Evolutionary conservation across 805 yeast species (phyloP).

Genomic region (Metschnikowia borealis): DNA sequence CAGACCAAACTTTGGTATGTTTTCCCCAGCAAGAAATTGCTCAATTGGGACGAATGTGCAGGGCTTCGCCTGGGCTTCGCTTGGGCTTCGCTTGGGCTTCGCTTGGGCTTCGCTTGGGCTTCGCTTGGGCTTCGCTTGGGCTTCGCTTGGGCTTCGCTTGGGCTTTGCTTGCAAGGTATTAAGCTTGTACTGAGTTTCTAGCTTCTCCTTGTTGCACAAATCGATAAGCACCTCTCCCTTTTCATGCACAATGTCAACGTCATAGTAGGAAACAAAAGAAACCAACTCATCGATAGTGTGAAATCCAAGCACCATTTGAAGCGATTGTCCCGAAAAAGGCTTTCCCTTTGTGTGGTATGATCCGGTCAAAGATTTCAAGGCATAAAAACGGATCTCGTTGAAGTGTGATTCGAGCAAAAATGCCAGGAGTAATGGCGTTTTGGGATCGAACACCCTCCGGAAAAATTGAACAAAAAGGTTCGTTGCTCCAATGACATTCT

Average conservation of each 20-base stretch:
- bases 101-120: no score
- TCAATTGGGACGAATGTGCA: conserved; percentile 31
- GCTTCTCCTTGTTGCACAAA: conserved; percentile 40
- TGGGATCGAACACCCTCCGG: conserved; percentile 40
- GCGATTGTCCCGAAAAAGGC: conserved; percentile 49
- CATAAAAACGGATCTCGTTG: conserved; percentile 72
- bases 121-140: no score
- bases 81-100: no score
- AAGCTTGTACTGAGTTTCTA: conserved; percentile 37
- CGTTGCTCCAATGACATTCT: conserved; percentile 49
- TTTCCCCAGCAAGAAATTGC: conserved; percentile 23
- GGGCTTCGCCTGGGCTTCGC: conserved; percentile 32
- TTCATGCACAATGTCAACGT: conserved; percentile 41
- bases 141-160: no score
- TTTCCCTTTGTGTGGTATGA: conserved; percentile 69
- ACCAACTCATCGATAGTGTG: conserved; percentile 52
- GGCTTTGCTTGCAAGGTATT: conserved; percentile 38
- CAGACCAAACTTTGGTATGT: conserved; percentile 29
- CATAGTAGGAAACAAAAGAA: conserved; percentile 61
- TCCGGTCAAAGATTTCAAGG: conserved; percentile 60
- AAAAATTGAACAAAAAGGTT: conserved; percentile 66
- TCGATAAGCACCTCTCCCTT: conserved; percentile 31
- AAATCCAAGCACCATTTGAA: conserved; percentile 59
- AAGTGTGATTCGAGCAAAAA: conserved; percentile 77
- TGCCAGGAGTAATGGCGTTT: conserved; percentile 62